A percentile compares a stretch with the other conserved stretches of the same genome.
phyloP scores from a whole-genome alignment of 179 eudicot species.

The Spinacia oleracea region DNA sequence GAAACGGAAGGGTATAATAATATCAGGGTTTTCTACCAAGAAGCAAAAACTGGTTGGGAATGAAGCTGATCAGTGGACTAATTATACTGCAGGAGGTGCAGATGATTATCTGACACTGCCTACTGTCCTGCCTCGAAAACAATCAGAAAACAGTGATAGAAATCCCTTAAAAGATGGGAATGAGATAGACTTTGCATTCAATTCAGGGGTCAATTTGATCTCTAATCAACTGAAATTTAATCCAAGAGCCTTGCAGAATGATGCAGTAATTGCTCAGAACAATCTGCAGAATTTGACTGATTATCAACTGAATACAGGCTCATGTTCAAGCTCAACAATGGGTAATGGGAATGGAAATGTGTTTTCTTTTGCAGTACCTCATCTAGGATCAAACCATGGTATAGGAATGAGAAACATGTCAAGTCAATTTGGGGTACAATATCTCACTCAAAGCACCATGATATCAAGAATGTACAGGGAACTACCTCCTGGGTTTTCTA shows the following conservation, averaged over 20 bases:
- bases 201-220: constrained; percentile 23
- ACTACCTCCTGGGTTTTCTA: constrained; percentile 13
- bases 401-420: constrained; percentile 32
- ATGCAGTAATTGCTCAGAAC: constrained; percentile 24
- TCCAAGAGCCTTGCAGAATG: constrained; percentile 20
- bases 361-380: constrained; percentile 30
- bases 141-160: constrained; percentile 17
- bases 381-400: constrained; percentile 37
- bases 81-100: constrained; percentile 23
- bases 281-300: constrained; percentile 17
- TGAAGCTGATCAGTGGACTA: constrained; percentile 22
- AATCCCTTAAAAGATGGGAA: constrained; percentile 6
- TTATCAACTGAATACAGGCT: constrained; percentile 29
- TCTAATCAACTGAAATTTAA: constrained; percentile 22
- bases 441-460: constrained; percentile 29
- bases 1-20: constrained; percentile 34
- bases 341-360: constrained; percentile 32
- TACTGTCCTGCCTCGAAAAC: constrained; percentile 24
- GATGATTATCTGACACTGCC: constrained; percentile 28
- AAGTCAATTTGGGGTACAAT: constrained; percentile 35
- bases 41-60: constrained; percentile 30
- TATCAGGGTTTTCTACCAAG: constrained; percentile 20
- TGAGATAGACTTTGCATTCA: constrained; percentile 21
- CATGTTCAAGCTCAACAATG: constrained; percentile 10
- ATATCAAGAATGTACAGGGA: constrained; percentile 41